Evolutionary conservation across 768 basidiomycete species (phyloP), one percentile per base, ranked within the genome.

Genomic region (Vararia minispora): DNA sequence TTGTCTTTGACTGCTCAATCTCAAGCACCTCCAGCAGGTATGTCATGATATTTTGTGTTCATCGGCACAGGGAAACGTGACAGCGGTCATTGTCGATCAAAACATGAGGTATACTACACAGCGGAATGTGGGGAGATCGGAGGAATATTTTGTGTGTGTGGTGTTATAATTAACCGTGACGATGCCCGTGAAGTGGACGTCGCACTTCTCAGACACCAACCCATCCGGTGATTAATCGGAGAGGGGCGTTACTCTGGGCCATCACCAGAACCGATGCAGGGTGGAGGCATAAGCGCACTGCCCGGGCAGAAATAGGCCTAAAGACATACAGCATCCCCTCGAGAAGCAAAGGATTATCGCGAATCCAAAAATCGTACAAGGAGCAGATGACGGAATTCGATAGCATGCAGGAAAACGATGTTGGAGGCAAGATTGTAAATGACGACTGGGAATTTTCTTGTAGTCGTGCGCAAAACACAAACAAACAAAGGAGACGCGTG

Each of bases 221-320:
- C 39, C 38, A 31, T 28, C 44, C 34, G 32, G 16, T 40, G 37
- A 47, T 46, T 50, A 40, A 34, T 34, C 41, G 32, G 24, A 28
- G 28, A 42, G 20, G 38, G 7, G 5, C 24, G 27, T 40, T 41
- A 0, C 4, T 50, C 27, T 50, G 37, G 49, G 49, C 49, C 31
- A 10, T 50, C 49, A 50, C 49, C 49, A 50, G 49, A 50, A 50
- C 49, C 47, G 49, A 33, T 40, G 44, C 47, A 50, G 49, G 44
- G 41, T 50, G 47, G 35, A 30, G 21, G 28, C 33, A 18, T 33
- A 39, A 35, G 38, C 42, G 29, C 36, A 22, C 49, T 50, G 47
- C 39, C 47, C 49, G 49, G 49, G 49, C 49, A 50, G 49, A 50
- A 50, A 43, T 47, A 41, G 40, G 49, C 49, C 49, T 20, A n/a